Evolutionary conservation across 345 rosid species (phyloP), one percentile per base, ranked within the genome.

Genomic region (Salix arbutifolia): DNA sequence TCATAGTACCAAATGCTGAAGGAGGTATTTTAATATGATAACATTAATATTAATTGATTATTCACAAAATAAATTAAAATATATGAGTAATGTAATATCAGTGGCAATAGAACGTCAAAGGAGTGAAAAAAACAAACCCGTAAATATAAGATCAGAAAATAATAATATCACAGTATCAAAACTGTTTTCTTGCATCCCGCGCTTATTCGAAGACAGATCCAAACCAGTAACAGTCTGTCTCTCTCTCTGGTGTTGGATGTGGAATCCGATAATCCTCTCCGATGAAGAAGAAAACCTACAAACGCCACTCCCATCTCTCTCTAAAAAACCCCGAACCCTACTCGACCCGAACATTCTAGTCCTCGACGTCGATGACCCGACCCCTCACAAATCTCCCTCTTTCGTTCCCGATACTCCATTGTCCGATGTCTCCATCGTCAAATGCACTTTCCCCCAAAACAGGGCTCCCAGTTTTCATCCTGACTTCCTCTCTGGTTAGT

Each of bases 381-480:
- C 92, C 8, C 94, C 92, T 10, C 80, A 73, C 53, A 92, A 91
- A 71, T 28, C 72, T 6, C 86, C 86, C 52, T 79, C 76, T 13
- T 76, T 88, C 78, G 91, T 92, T 67, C 76, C 92, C n/a, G 96
- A 92, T 37, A 90, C 96, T 21, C 96, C 96, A 14, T 67, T 85
- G 69, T 86, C 88, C 3, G 96, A 84, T 74, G 62, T 87, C 44
- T 77, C 87, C 19, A 76, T 84, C 53, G 79, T 84, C 62, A 87
- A 85, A 68, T 90, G 84, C 79, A 44, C 88, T 8, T 69, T 65
- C 56, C 35, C 71, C 67, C 71, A 37, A 65, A 38, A 72, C 65
- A 78, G 78, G 87, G 86, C 73, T 77, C 78, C 83, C 14, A 40
- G 53, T 70, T 50, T 18, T 18, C n/a, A 50, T 50, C 9, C 2